Conservation (phyloP, 495 filamentous ascomycete species). For the Darksidea phi region DNA sequence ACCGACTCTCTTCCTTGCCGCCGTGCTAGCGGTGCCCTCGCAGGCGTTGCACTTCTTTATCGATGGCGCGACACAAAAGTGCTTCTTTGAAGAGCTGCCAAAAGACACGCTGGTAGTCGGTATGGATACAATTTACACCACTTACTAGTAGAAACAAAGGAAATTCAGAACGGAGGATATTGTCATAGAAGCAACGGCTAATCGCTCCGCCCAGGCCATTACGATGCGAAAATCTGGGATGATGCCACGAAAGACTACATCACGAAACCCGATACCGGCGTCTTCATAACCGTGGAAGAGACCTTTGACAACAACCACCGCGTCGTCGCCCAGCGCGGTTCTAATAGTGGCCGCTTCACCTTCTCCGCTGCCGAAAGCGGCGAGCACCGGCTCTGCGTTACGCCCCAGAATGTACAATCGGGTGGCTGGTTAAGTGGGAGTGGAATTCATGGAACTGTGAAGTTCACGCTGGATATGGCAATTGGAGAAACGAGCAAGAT, state of each 20-base stretch:
- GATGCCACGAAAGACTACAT: slow-evolving; percentile 61
- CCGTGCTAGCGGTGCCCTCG: slow-evolving; percentile 54
- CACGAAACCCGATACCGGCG: slow-evolving; percentile 68
- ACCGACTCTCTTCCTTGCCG: slow-evolving; percentile 25
- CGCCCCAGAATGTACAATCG: slow-evolving; percentile 63
- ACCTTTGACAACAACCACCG: slow-evolving; percentile 98
- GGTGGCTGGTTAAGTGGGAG: slow-evolving; percentile 69
- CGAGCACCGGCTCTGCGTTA: slow-evolving; percentile 93
- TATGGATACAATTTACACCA: slow-evolving; percentile 43
- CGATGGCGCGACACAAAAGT: slow-evolving; percentile 76
- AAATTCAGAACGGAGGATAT: not conserved
- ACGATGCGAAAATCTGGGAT: slow-evolving; percentile 77
- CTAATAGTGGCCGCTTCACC: slow-evolving; percentile 79
- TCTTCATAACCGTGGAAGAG: slow-evolving; percentile 93
- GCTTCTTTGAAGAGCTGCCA: slow-evolving; percentile 97
- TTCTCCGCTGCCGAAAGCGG: slow-evolving; percentile 93
- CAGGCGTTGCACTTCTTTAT: slow-evolving; percentile 95
- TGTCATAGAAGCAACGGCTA: slow-evolving; percentile 3
- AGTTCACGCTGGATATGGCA: slow-evolving; percentile 82
- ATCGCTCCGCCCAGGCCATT: slow-evolving; percentile 60
- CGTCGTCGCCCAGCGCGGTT: slow-evolving; percentile 81
- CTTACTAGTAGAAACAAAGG: not conserved
- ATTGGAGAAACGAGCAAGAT: slow-evolving; percentile 96
- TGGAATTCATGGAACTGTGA: slow-evolving; percentile 68
- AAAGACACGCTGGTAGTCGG: slow-evolving; percentile 96